Evolutionary conservation across 176 grass and related monocot genomes (phyloP), one percentile per base, ranked within the genome.

Genomic region (Areca catechu): DNA sequence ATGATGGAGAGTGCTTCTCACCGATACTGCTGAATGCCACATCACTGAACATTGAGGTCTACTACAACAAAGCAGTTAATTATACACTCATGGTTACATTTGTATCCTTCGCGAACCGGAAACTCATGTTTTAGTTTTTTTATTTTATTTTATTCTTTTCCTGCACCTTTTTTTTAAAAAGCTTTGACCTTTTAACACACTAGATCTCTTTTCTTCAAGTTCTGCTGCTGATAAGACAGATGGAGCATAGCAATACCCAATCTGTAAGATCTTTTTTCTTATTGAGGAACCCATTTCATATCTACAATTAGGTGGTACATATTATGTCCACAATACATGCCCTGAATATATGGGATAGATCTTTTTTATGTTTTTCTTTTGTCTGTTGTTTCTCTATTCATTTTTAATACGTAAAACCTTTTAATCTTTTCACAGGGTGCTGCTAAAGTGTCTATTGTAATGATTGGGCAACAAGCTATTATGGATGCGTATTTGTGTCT

Each of bases 71-170:
- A 82, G 94, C 94, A 66, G 84, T 98, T 48, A 98, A 93, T 60
- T 98, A 98, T 74, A 98, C 94, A 51, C 63, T 98, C 81, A 98
- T 98, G 94, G 88, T 93, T 76, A 98, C 94, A 74, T 98, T 98
- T 88, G 94, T 98, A 98, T 98, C 94, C 94, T 90, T 69, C 52
- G 51, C 22, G 18, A 50, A 50, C 5, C 65, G 51, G 37, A 14
- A 16, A 57, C 30, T 68, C 69, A 34, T 20, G 74, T 67, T 18
- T 67, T 56, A 54, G 49, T 85, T 51, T 19, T 63, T 51, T 43
- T 43, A 14, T 43, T 12, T 10, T 2, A 2, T 10, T 34, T 9
- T 34, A 9, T 9, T 73, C 16, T 67, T 68, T 67, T 56, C 4
- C 34, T 43, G 34, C 34, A 43, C 34, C 28, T 16, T 23, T 71